Evolutionary conservation across 2,329 filamentous ascomycete genomes (phyloP).

Genomic region (Microdochium bolleyi): DNA sequence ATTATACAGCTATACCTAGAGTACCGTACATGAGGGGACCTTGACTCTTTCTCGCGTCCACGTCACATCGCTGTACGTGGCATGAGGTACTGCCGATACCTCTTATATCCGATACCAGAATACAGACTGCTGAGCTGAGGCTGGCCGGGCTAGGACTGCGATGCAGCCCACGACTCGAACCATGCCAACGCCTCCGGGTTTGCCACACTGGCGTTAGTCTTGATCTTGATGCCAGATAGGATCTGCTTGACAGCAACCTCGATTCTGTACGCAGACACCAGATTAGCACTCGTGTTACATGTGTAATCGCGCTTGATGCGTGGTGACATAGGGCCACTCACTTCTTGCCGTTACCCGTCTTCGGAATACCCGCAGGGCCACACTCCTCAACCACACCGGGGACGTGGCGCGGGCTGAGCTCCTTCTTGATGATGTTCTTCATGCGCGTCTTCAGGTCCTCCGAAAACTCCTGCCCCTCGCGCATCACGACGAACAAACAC

Average conservation of each 20-base stretch:
- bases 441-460: conserved; percentile 55
- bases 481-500: conserved; percentile 79
- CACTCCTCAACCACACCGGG: conserved; percentile 76
- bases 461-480: conserved; percentile 45
- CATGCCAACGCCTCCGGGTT: conserved; percentile 84
- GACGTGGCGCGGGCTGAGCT: conserved; percentile 84
- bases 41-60: no score
- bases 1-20: no score
- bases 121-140: no score
- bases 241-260: conserved; percentile 97
- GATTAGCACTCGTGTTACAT: conserved; percentile 1
- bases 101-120: no score
- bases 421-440: conserved; percentile 60
- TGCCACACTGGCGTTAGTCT: conserved; percentile 87
- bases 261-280: conserved; percentile 47
- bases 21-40: no score
- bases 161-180: conserved; percentile 71
- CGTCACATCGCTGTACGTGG: no score
- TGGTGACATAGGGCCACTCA: conserved; percentile 34
- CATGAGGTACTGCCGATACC: no score
- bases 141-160: conserved; percentile 30
- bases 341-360: conserved; percentile 95
- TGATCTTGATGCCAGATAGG: conserved; percentile 75
- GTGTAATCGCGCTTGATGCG: no score
- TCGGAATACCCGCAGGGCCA: conserved; percentile 65